A percentile compares a stretch with the other conserved stretches of the same genome.
Evolutionary conservation across 371 early-diverging fungal species (phyloP).

Genomic region (Mortierella sp.): DNA sequence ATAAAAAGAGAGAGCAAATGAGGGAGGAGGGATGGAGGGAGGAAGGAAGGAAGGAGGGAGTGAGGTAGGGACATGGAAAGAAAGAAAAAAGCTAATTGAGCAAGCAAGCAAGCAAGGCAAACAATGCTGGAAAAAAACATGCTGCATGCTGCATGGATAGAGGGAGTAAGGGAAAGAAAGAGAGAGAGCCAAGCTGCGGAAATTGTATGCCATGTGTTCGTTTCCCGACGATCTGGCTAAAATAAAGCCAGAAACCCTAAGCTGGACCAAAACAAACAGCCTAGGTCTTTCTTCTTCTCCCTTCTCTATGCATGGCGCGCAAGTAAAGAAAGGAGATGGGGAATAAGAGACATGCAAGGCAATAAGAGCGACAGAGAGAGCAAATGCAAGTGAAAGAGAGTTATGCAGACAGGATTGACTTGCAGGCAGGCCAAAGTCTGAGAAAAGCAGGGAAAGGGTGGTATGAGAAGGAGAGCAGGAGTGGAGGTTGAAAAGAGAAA

Average conservation of each 20-base stretch:
- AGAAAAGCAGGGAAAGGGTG: neutral
- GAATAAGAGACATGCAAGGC: neutral
- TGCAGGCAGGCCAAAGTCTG: neutral
- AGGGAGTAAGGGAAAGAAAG: neutral
- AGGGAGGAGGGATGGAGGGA: too few relatives aligned
- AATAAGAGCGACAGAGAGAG: neutral
- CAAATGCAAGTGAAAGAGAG: neutral
- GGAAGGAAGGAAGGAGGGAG: neutral
- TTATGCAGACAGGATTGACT: neutral
- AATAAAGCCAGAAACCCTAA: neutral
- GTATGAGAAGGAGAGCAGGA: too few relatives aligned
- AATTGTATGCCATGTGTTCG: neutral
- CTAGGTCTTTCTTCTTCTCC: neutral
- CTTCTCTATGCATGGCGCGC: neutral
- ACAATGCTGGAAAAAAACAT: neutral
- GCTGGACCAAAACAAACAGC: neutral
- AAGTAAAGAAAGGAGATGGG: neutral
- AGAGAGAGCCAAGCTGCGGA: neutral
- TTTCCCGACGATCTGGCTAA: neutral
- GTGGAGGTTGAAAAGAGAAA: too few relatives aligned
- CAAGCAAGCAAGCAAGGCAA: neutral
- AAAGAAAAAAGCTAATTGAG: neutral
- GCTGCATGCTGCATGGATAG: neutral
- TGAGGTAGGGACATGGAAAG: neutral
- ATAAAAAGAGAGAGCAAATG: too few relatives aligned